Percentiles rank a stretch among this genome's conserved stretches.
phyloP scores from a whole-genome alignment of 169 alveolate genomes.

The Cyclospora cayetanensis region DNA sequence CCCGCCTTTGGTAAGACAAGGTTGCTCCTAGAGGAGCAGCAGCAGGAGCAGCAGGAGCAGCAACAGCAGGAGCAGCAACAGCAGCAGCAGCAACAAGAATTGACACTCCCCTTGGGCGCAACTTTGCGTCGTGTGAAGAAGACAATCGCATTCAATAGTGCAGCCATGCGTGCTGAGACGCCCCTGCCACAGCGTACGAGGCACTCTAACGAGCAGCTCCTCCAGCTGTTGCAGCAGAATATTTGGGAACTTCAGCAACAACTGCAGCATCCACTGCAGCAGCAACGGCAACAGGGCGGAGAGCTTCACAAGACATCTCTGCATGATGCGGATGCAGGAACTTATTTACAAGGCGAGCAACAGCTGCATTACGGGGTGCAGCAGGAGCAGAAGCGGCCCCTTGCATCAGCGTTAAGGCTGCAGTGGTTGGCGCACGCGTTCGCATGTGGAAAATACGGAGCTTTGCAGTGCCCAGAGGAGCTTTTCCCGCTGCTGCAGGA shows the following conservation, averaged over 20 bases:
- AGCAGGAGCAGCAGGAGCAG: neutral
- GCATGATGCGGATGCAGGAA: neutral
- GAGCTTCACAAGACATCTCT: too few relatives aligned
- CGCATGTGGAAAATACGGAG: neutral
- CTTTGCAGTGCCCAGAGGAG: constrained; percentile 6
- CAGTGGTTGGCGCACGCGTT: constrained; percentile 32
- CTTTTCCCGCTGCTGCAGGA: constrained; percentile 41
- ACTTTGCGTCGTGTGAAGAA: neutral
- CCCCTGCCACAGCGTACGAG: constrained; percentile 11
- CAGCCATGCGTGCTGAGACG: constrained; percentile 15
- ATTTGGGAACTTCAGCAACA: constrained; percentile 10
- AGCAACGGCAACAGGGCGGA: neutral
- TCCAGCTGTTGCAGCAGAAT: constrained; percentile 51
- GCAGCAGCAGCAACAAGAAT: neutral
- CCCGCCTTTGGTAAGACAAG: neutral
- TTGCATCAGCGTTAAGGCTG: constrained; percentile 24
- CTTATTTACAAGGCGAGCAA: neutral
- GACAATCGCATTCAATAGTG: constrained; percentile 3
- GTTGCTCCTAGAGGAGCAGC: neutral
- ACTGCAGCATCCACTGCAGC: neutral
- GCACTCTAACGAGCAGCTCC: constrained; percentile 23
- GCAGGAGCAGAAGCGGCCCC: neutral
- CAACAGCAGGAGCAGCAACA: neutral
- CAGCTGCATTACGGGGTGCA: neutral
- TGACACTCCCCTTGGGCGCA: neutral